A percentile compares a stretch with the other conserved stretches of the same genome.
These are phyloP conservation scores for Juglanconis oblonga DNA, from an alignment of 2,329 filamentous ascomycete genomes.

Conservation along the genomic window DNA sequence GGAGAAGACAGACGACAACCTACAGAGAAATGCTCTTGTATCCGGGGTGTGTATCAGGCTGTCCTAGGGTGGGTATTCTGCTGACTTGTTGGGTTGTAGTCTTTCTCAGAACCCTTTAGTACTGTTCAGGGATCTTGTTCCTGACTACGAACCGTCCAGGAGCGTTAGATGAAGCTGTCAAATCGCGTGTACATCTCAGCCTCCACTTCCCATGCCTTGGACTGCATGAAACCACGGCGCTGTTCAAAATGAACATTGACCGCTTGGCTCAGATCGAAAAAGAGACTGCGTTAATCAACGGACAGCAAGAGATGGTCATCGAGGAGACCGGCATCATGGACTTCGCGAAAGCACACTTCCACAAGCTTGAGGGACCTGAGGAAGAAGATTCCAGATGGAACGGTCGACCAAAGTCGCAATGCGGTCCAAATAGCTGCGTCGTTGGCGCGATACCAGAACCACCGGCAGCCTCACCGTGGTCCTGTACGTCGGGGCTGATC, in stretches of 20 bases:
- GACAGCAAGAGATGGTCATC: not conserved
- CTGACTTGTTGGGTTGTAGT: not conserved
- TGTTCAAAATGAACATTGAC: no score
- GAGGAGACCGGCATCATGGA: conserved; percentile 4
- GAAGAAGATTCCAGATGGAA: conserved; percentile 29
- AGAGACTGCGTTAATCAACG: no score
- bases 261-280: no score
- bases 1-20: conserved; percentile 23
- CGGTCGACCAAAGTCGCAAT: conserved; percentile 33
- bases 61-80: no score
- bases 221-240: no score
- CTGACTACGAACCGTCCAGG: conserved; percentile 22
- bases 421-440: conserved; percentile 29
- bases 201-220: not conserved
- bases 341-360: conserved; percentile 7
- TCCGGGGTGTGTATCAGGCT: conserved; percentile 12
- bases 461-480: no score
- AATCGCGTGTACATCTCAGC: conserved; percentile 16
- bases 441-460: not conserved
- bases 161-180: conserved; percentile 22
- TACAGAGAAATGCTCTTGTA: conserved; percentile 27
- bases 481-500: no score
- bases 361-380: not conserved
- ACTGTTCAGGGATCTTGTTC: conserved; percentile 22
- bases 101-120: conserved; percentile 22